Evolutionary conservation across 495 filamentous ascomycete genomes (phyloP).

Genomic region (Talaromyces ruber): DNA sequence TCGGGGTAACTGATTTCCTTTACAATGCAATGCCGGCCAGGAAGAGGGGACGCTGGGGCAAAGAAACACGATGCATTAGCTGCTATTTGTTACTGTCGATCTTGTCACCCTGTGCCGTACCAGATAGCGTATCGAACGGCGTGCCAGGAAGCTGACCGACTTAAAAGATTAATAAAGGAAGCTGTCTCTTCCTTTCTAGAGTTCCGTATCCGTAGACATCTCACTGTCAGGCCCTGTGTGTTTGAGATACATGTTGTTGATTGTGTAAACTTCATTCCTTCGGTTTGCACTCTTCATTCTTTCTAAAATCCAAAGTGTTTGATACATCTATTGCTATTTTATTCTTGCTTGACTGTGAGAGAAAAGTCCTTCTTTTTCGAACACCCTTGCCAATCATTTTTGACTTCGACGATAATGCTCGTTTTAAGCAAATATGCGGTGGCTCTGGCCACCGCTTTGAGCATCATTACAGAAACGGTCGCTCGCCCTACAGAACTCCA

Average conservation of each 20-base stretch:
- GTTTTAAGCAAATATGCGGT: not conserved
- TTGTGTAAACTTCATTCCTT: not conserved
- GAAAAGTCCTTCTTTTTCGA: not conserved
- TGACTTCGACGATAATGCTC: not conserved
- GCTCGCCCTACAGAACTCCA: constrained; percentile 5
- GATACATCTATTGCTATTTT: not conserved
- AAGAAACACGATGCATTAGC: not conserved
- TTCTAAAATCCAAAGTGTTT: not conserved
- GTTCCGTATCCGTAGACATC: not conserved
- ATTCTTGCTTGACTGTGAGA: not conserved
- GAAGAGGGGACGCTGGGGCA: not conserved
- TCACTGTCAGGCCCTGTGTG: not conserved
- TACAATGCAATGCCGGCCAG: not conserved
- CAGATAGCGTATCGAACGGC: not conserved
- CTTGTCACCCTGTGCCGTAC: not conserved
- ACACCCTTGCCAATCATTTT: not conserved
- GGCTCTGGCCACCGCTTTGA: not conserved
- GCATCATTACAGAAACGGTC: not conserved
- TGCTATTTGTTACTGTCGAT: not conserved
- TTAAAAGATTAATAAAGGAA: not conserved
- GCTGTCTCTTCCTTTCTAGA: not conserved
- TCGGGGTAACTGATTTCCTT: not conserved
- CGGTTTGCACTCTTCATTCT: not conserved
- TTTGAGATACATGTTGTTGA: not conserved
- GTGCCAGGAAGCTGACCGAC: not conserved